These are phyloP conservation scores for Acanthamoeba royreba DNA, from an alignment of 208 protist genomes.

Conservation along the genomic window DNA sequence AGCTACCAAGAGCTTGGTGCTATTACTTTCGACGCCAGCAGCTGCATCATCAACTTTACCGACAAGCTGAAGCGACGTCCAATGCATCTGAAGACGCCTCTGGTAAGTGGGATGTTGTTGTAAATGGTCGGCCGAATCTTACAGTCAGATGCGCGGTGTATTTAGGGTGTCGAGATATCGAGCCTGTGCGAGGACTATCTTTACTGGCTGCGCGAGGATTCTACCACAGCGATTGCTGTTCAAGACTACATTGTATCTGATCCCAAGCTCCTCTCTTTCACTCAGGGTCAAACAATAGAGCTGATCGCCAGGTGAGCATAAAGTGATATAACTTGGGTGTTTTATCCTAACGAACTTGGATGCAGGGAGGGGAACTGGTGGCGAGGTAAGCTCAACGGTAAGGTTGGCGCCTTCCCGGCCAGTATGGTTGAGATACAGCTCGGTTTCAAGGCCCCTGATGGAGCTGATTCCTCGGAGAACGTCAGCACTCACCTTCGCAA, in stretches of 20 bases:
- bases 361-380: neutral
- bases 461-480: neutral
- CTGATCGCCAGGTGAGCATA: constrained; percentile 30
- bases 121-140: too few species aligned
- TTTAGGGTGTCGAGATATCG: neutral
- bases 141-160: too few species aligned
- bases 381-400: neutral
- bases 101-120: too few species aligned
- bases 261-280: neutral
- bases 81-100: neutral
- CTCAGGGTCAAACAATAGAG: constrained; percentile 43
- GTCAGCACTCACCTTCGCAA: neutral
- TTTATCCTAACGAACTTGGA: too few species aligned
- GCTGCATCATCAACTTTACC: neutral
- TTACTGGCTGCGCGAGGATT: constrained; percentile 10
- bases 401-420: neutral
- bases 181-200: constrained; percentile 7
- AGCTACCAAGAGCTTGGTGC: neutral
- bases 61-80: neutral
- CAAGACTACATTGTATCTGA: neutral
- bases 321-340: too few species aligned
- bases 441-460: too few species aligned
- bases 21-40: neutral
- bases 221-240: neutral
- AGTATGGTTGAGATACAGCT: neutral